Evolutionary conservation across 306 rosid genomes (phyloP).

Genomic region (Lablab purpureus): DNA sequence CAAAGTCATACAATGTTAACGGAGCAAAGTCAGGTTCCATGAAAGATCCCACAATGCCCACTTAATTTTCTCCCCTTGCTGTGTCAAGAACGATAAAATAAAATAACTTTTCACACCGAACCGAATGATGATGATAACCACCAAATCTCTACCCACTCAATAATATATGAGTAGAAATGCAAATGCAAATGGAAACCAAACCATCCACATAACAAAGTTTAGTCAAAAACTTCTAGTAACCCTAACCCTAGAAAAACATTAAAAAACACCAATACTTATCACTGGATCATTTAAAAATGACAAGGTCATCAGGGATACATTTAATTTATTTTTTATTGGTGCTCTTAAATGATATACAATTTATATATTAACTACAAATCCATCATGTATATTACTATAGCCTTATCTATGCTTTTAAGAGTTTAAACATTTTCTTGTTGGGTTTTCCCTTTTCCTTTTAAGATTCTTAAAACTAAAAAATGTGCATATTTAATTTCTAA

Average conservation of each 20-base stretch:
- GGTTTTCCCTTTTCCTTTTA: not conserved
- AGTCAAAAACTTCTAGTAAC: slow-evolving; percentile 2
- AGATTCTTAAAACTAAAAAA: not conserved
- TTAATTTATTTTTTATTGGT: not conserved
- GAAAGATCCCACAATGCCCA: too few species aligned
- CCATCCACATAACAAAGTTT: not conserved
- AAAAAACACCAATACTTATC: too few species aligned
- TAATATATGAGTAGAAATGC: not conserved
- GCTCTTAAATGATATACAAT: not conserved
- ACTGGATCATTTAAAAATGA: not conserved
- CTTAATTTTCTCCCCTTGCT: not conserved
- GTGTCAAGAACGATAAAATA: not conserved
- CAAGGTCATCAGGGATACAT: not conserved
- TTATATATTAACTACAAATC: not conserved
- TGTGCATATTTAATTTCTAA: not conserved
- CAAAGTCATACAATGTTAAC: too few species aligned
- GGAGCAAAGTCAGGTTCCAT: too few species aligned
- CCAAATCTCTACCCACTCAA: not conserved
- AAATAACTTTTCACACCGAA: not conserved
- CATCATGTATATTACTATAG: not conserved
- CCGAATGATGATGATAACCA: not conserved
- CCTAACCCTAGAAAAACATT: not conserved
- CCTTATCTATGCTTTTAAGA: not conserved
- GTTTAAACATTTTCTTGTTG: not conserved
- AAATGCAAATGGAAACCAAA: not conserved